phyloP scores from a whole-genome alignment of 1,284 basidiomycete species.

The Boletus chippewaensis region DNA sequence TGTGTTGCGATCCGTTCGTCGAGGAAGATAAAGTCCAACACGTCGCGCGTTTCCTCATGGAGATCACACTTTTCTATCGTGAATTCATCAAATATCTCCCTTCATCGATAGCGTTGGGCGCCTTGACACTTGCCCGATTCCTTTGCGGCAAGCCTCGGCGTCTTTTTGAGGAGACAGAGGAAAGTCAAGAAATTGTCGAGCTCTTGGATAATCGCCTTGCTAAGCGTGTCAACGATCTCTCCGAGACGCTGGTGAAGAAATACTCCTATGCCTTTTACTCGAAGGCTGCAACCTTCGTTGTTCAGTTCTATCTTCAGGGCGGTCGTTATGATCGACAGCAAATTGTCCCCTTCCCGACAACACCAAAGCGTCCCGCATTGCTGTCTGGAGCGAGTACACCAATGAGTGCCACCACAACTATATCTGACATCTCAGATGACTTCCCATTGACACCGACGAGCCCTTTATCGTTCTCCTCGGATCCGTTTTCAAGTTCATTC shows the following conservation, averaged over 20 bases:
- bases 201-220: conserved; percentile 81
- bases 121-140: conserved; percentile 84
- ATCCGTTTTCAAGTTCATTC: conserved; percentile 47
- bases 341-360: conserved; percentile 55
- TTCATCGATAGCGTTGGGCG: conserved; percentile 82
- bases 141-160: conserved; percentile 75
- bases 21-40: conserved; percentile 90
- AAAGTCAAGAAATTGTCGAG: conserved; percentile 73
- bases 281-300: conserved; percentile 85
- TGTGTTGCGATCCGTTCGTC: conserved; percentile 62
- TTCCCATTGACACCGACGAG: conserved; percentile 76
- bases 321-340: conserved; percentile 56
- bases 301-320: conserved; percentile 86
- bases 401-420: conserved; percentile 61
- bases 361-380: conserved; percentile 52
- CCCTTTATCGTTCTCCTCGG: conserved; percentile 48
- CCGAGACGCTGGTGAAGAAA: conserved; percentile 93
- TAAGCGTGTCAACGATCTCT: conserved; percentile 83
- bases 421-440: conserved; percentile 72
- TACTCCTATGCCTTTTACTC: conserved; percentile 95
- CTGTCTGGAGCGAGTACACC: conserved; percentile 59
- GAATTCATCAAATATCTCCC: conserved; percentile 87
- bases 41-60: conserved; percentile 96
- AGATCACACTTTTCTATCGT: conserved; percentile 94
- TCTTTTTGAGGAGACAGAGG: conserved; percentile 73